Base-by-base conservation (phyloP, 345 rosid species). In the Salix caprea region DNA sequence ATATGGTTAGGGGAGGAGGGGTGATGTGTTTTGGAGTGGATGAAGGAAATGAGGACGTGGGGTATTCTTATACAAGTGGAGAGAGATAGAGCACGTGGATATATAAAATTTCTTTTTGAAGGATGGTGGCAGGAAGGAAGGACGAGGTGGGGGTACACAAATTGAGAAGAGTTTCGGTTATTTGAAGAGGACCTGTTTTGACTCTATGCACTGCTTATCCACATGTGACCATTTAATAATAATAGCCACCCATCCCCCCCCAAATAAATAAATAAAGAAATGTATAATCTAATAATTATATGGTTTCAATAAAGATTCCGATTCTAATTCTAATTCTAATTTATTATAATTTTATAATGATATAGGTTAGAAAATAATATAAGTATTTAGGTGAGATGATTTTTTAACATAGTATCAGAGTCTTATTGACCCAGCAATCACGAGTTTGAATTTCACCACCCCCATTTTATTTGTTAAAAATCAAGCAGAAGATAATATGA, bases 21-120 rank as follows among this genome's bases (percentile, higher is more conserved):
- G 5, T 10, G 7, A 15, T 15, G 24, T 9, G 6, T n/a, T 9
- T 58, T 10, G 11, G 40, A 23, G 21, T n/a, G 67, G 34, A 1
- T 11, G 21, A 61, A 62, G 30, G 7, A 14, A 7, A 9, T 18
- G 58, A n/a, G 40, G 10, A 13, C 2, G 12, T 6, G 61, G n/a
- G 46, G 7, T 30, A 13, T 0, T 12, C 34, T 30, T 77, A 77
- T 77, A 77, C 62, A 77, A 46, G 79, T 70, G 69, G 60, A 39
- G 12, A 14, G 2, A 60, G 10, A 34, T 60, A 32, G 70, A 72
- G 79, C 79, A 77, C 74, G 79, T 77, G 79, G 40, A 21, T 34
- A 34, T 34, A 34, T 34, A 34, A 30, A 34, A 34, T 34, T 34
- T 4, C 37, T 34, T 34, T 34, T 5, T 34, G 80, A 70, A 65